These are phyloP conservation scores for Pezizomycotina sp. DNA, from an alignment of 2,329 filamentous ascomycete species.

Conservation along the genomic window DNA sequence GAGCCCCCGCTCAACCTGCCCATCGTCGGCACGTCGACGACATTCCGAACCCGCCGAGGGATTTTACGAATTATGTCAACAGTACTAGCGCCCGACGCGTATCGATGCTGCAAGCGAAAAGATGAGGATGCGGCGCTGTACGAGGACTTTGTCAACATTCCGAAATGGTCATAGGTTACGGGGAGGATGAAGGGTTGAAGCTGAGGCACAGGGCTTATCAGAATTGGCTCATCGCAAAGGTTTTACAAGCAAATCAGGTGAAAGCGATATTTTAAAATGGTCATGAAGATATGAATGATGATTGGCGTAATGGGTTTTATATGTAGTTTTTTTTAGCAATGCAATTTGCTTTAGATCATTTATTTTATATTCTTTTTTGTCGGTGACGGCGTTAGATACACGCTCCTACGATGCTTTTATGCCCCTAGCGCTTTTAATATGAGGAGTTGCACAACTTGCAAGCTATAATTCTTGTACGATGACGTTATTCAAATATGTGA, in stretches of 20 bases:
- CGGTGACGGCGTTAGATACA: no score
- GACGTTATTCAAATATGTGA: neutral
- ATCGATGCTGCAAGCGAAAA: constrained; percentile 34
- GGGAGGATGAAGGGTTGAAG: constrained; percentile 61
- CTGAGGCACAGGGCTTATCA: constrained; percentile 93
- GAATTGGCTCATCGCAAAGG: constrained; percentile 55
- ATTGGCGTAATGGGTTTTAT: neutral
- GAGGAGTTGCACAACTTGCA: no score
- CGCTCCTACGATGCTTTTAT: no score
- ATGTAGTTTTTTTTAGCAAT: neutral
- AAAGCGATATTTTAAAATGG: constrained; percentile 5
- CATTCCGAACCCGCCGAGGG: constrained; percentile 30
- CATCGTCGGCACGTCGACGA: constrained; percentile 48
- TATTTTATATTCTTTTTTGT: neutral
- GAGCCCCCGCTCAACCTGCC: constrained; percentile 69
- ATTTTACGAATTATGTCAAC: constrained; percentile 26
- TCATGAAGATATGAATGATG: neutral
- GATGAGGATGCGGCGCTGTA: constrained; percentile 59
- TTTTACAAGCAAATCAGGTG: constrained; percentile 21
- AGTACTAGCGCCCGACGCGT: constrained; percentile 20
- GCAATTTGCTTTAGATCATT: neutral
- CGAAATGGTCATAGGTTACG: constrained; percentile 72
- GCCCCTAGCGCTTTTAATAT: no score
- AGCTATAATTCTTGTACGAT: no score
- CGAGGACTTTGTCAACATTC: constrained; percentile 56